A percentile compares a stretch with the other conserved stretches of the same genome.
Conservation (phyloP, 2,329 filamentous ascomycete species). For the Hypoxylon sp. region DNA sequence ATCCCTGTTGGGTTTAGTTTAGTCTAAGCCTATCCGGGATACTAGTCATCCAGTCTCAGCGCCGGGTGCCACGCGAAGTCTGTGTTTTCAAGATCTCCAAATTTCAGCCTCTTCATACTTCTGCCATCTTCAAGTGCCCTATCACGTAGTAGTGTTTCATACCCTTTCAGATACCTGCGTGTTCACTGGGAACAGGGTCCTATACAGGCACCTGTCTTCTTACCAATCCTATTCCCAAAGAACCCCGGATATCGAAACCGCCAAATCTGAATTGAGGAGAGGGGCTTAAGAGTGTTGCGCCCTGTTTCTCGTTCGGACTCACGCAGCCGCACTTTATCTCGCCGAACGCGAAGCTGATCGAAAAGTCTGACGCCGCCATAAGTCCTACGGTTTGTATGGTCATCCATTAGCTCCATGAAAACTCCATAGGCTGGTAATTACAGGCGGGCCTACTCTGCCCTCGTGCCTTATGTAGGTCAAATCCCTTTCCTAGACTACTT, state of each 20-base stretch:
- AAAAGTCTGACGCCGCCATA: conserved; percentile 1
- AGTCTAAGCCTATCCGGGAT: conserved; percentile 37
- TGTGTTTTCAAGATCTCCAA: conserved; percentile 51
- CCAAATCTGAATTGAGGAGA: neutral
- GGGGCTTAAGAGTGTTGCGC: conserved; percentile 14
- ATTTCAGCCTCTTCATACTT: conserved; percentile 52
- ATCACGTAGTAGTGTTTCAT: conserved; percentile 30
- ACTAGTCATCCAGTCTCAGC: conserved; percentile 35
- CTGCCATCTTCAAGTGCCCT: conserved; percentile 26
- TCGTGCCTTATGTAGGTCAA: conserved; percentile 45
- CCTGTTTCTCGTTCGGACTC: conserved; percentile 7
- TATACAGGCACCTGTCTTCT: neutral
- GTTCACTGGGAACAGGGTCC: conserved; percentile 1
- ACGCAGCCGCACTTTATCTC: conserved; percentile 12
- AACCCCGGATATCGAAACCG: neutral
- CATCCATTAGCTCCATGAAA: conserved; percentile 35
- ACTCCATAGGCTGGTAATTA: conserved; percentile 21
- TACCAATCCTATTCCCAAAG: neutral
- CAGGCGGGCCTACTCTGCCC: conserved; percentile 35
- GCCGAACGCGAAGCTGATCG: conserved; percentile 1
- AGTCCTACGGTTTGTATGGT: conserved; percentile 8
- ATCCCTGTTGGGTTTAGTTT: conserved; percentile 37
- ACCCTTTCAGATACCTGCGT: conserved; percentile 13
- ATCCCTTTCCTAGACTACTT: conserved; percentile 1
- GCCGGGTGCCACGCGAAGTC: conserved; percentile 42